Conservation (phyloP, 768 basidiomycete genomes). For the Cystofilobasidium capitatum region DNA sequence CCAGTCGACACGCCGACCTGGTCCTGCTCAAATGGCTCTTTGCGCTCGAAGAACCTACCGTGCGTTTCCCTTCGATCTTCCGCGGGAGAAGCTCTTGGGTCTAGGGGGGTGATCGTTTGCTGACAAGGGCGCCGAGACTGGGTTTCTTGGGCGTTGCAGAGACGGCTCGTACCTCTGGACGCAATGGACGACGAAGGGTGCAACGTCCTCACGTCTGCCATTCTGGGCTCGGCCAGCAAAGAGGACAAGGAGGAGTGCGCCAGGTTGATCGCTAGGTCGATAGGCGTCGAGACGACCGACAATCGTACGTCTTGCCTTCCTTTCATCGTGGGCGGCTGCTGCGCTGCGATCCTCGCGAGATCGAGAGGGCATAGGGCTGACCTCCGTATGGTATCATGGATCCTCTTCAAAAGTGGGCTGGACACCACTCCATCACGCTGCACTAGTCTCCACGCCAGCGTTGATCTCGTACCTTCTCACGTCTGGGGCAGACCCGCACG, state of each 20-base stretch:
- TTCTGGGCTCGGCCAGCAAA: constrained; percentile 57
- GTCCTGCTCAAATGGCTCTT: constrained; percentile 19
- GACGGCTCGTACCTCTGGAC: constrained; percentile 29
- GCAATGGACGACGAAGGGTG: constrained; percentile 77
- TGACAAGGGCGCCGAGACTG: too few species aligned
- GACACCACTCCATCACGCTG: constrained; percentile 89
- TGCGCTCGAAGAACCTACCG: not conserved
- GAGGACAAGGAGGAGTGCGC: constrained; percentile 87
- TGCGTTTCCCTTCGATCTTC: not conserved
- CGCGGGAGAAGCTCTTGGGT: not conserved
- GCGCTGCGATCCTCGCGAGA: too few species aligned
- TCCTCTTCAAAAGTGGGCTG: constrained; percentile 94
- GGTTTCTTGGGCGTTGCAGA: too few species aligned
- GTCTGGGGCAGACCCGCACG: constrained; percentile 75
- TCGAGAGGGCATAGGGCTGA: too few species aligned
- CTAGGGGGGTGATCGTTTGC: not conserved
- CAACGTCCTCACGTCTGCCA: constrained; percentile 42
- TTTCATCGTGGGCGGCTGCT: too few species aligned
- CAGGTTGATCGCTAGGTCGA: constrained; percentile 55
- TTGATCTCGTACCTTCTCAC: constrained; percentile 86
- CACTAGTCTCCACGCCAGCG: constrained; percentile 76
- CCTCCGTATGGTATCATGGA: too few species aligned
- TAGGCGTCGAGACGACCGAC: constrained; percentile 17
- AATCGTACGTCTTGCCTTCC: not conserved
- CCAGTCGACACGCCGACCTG: not conserved